Conservation (phyloP, 108 stramenopile genomes). For the Epithemia pelagica region DNA sequence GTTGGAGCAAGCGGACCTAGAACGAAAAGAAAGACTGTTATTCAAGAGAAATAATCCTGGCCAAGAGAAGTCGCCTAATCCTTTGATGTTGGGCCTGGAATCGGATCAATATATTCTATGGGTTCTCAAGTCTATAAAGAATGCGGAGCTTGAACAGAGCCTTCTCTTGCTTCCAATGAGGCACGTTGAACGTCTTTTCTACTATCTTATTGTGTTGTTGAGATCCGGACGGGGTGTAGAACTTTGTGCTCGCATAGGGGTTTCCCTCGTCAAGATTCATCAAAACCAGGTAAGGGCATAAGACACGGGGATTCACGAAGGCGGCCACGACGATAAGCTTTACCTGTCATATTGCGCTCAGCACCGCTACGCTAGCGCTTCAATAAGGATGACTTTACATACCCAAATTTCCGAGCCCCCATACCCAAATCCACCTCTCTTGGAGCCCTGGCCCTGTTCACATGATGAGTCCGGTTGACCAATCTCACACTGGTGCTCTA, state of each 20-base stretch:
- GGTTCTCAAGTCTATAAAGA: conserved; percentile 75
- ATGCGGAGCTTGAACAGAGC: conserved; percentile 89
- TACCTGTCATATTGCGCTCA: conserved; percentile 20
- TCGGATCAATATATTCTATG: conserved; percentile 82
- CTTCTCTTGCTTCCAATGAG: conserved; percentile 82
- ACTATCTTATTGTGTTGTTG: conserved; percentile 63
- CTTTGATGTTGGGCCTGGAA: conserved; percentile 77
- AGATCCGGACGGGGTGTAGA: conserved; percentile 69
- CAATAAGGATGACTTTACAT: conserved; percentile 15
- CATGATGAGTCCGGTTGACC: background rate
- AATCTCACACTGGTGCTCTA: conserved; percentile 1
- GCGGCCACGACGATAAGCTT: conserved; percentile 16
- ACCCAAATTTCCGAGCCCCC: conserved; percentile 55
- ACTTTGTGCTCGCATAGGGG: conserved; percentile 57
- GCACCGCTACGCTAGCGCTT: conserved; percentile 14
- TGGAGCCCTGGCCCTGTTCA: no score
- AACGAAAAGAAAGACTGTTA: conserved; percentile 30
- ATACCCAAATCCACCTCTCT: no score
- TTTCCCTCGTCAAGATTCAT: conserved; percentile 74
- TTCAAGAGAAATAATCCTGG: conserved; percentile 12
- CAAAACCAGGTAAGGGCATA: conserved; percentile 55
- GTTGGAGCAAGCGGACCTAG: conserved; percentile 83
- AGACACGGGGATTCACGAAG: conserved; percentile 4
- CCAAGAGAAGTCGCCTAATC: conserved; percentile 44
- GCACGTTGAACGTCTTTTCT: conserved; percentile 66